These are phyloP conservation scores for Aspergillus transmontanensis DNA, from an alignment of 2,329 filamentous ascomycete species.

Conservation along the genomic window DNA sequence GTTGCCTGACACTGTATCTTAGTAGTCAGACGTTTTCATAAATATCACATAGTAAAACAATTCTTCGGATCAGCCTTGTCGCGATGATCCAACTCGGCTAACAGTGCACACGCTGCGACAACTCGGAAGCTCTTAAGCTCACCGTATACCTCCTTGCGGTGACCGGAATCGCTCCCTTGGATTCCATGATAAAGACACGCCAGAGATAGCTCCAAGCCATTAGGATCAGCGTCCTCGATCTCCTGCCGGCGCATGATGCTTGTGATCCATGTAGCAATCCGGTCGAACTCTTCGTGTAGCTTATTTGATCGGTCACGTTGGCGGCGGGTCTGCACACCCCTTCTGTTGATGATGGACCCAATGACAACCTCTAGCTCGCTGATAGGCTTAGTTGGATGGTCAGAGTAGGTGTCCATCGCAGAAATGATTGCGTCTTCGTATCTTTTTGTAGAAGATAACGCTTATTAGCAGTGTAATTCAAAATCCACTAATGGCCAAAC, in stretches of 20 bases:
- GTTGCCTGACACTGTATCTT: background rate
- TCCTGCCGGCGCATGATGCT: slow-evolving; percentile 12
- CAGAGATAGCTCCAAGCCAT: slow-evolving; percentile 18
- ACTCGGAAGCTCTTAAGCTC: slow-evolving; percentile 20
- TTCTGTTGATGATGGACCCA: slow-evolving; percentile 59
- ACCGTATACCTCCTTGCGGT: slow-evolving; percentile 2
- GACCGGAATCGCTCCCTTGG: background rate
- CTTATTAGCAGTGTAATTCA: slow-evolving; percentile 7
- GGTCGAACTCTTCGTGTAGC: slow-evolving; percentile 48
- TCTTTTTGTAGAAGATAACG: slow-evolving; percentile 27
- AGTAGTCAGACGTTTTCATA: background rate
- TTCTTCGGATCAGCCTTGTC: background rate
- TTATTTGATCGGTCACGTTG: slow-evolving; percentile 46
- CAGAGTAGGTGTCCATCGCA: slow-evolving; percentile 50
- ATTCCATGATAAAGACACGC: slow-evolving; percentile 19
- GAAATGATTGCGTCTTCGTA: slow-evolving; percentile 57
- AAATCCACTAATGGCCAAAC: background rate
- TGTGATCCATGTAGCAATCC: slow-evolving; percentile 21
- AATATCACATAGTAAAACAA: background rate
- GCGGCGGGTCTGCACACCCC: slow-evolving; percentile 39
- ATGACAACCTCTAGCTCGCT: slow-evolving; percentile 60
- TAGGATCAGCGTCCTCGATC: background rate
- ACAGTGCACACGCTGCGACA: slow-evolving; percentile 20
- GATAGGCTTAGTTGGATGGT: slow-evolving; percentile 44
- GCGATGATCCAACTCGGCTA: slow-evolving; percentile 18